These are phyloP conservation scores for Quillaja saponaria DNA, from an alignment of 306 rosid genomes.

Conservation along the genomic window DNA sequence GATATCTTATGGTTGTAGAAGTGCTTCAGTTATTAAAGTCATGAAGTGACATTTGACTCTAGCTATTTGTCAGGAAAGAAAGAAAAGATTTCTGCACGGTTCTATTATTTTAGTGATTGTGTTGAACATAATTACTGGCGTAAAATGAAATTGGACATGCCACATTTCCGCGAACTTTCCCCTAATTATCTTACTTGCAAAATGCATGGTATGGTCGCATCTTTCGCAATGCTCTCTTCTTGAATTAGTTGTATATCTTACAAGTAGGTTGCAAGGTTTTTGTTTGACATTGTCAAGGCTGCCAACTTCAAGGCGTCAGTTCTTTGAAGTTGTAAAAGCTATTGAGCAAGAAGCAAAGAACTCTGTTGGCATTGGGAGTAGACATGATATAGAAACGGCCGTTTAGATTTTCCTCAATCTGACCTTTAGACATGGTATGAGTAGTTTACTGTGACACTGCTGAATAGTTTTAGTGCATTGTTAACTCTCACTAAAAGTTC, in stretches of 20 bases:
- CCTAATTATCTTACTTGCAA: not conserved
- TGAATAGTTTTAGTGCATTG: no score
- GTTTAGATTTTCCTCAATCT: not conserved
- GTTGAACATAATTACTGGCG: no score
- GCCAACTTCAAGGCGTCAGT: slow-evolving; percentile 30
- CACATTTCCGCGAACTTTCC: no score
- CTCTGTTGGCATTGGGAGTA: not conserved
- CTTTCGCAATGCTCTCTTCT: not conserved
- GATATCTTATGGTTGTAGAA: no score
- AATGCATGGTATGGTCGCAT: not conserved
- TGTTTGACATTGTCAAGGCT: slow-evolving; percentile 31
- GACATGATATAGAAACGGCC: slow-evolving; percentile 11
- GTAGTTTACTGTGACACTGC: no score
- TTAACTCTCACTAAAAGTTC: no score
- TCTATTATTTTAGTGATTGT: no score
- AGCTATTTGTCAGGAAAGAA: not conserved
- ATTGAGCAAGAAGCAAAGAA: slow-evolving; percentile 24
- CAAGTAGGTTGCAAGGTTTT: slow-evolving; percentile 28
- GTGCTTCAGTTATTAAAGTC: no score
- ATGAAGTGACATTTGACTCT: no score
- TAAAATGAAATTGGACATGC: no score
- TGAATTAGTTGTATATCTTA: not conserved
- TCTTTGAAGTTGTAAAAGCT: slow-evolving; percentile 9
- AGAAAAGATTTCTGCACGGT: not conserved
- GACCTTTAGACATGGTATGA: no score